phyloP scores from a whole-genome alignment of 805 yeast genomes.

The Geotrichum ghanense region DNA sequence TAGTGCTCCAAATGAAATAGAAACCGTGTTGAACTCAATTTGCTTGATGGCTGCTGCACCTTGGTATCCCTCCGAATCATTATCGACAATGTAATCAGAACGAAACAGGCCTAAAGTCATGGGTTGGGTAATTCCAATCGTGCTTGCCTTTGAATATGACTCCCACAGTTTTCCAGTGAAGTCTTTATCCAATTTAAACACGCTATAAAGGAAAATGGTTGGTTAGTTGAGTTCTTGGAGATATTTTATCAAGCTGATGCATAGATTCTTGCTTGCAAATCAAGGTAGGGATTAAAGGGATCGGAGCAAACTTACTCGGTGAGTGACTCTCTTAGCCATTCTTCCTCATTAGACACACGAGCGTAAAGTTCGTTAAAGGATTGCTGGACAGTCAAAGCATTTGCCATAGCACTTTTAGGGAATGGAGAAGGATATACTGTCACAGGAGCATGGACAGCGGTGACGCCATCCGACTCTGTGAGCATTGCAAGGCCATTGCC shows the following conservation, averaged over 20 bases:
- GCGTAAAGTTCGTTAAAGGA: constrained; percentile 67
- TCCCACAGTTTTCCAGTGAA: constrained; percentile 76
- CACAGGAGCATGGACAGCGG: constrained; percentile 63
- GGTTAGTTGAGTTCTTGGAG: no score
- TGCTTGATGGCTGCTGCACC: constrained; percentile 56
- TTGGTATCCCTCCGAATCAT: constrained; percentile 20
- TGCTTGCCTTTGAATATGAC: constrained; percentile 33
- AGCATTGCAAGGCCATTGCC: constrained; percentile 77
- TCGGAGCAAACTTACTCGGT: constrained; percentile 23
- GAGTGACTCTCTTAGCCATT: constrained; percentile 54
- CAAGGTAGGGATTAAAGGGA: not conserved
- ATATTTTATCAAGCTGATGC: no score
- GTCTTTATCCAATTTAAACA: constrained; percentile 41
- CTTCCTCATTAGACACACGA: constrained; percentile 42
- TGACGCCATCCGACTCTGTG: constrained; percentile 39
- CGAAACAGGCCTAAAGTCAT: constrained; percentile 76
- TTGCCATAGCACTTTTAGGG: constrained; percentile 52
- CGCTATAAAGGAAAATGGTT: not conserved
- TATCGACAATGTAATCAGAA: constrained; percentile 74
- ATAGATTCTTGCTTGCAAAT: constrained; percentile 29
- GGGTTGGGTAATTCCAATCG: constrained; percentile 40
- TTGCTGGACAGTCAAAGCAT: constrained; percentile 56
- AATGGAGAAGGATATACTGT: constrained; percentile 88
- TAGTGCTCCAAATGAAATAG: constrained; percentile 91
- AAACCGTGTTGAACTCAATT: constrained; percentile 91